phyloP scores from a whole-genome alignment of 352 stramenopile genomes.

The Globisporangium spinosum region DNA sequence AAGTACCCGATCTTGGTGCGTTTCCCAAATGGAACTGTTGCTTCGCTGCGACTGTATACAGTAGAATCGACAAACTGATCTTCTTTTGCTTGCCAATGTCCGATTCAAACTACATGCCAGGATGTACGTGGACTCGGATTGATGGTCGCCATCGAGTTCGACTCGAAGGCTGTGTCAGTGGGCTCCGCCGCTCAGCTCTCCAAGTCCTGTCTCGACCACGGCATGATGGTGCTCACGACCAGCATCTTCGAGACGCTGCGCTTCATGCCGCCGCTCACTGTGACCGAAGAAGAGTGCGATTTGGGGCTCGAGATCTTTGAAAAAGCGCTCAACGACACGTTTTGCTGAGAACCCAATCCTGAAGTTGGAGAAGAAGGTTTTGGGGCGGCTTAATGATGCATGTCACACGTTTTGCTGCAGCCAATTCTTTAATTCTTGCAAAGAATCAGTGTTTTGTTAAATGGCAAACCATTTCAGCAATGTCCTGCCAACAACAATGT shows the following conservation, averaged over 20 bases:
- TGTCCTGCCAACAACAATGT: background rate
- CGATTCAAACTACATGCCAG: background rate
- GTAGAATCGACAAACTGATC: background rate
- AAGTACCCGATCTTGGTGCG: slow-evolving; percentile 59
- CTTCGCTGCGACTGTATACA: background rate
- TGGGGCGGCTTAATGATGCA: background rate
- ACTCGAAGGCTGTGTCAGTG: slow-evolving; percentile 34
- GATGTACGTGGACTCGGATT: slow-evolving; percentile 91
- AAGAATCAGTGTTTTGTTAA: background rate
- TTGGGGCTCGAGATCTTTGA: slow-evolving; percentile 58
- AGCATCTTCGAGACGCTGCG: slow-evolving; percentile 90
- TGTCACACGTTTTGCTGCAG: background rate
- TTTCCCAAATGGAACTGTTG: background rate
- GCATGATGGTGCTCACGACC: slow-evolving; percentile 89
- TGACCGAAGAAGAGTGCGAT: slow-evolving; percentile 70
- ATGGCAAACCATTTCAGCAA: background rate
- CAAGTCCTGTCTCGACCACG: slow-evolving; percentile 73
- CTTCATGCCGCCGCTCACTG: slow-evolving; percentile 90
- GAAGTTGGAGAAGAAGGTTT: background rate
- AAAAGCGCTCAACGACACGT: slow-evolving; percentile 31
- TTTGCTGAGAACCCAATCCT: background rate
- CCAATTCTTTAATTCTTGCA: background rate
- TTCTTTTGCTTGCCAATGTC: background rate
- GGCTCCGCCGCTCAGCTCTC: slow-evolving; percentile 74
- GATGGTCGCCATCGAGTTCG: slow-evolving; percentile 93